Conservation (phyloP, 2,329 filamentous ascomycete species). For the Epichloe bromicola region DNA sequence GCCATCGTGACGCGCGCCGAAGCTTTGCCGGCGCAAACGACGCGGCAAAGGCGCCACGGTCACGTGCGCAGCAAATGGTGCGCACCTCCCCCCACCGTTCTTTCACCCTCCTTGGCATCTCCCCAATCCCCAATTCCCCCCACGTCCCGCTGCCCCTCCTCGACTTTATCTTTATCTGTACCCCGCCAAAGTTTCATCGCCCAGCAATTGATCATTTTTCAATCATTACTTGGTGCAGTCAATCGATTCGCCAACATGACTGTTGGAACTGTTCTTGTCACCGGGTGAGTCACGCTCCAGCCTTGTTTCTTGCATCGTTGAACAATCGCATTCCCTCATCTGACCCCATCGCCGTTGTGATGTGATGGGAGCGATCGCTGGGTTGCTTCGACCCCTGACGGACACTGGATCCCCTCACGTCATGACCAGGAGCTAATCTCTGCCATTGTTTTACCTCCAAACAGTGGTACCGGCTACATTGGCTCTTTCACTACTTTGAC, state of each 20-base stretch:
- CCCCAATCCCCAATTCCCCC: neutral
- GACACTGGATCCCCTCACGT: neutral
- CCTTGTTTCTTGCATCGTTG: neutral
- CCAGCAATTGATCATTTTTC: slow-evolving; percentile 7
- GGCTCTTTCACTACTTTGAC: slow-evolving; percentile 91
- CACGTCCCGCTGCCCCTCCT: slow-evolving; percentile 1
- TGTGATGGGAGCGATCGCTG: neutral
- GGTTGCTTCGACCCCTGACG: neutral
- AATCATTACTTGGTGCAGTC: neutral
- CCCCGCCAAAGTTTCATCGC: slow-evolving; percentile 8
- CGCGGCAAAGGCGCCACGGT: neutral
- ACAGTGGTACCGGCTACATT: slow-evolving; percentile 95
- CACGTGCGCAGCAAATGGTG: neutral
- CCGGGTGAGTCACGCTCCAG: slow-evolving; percentile 51
- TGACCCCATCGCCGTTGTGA: neutral
- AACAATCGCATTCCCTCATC: neutral
- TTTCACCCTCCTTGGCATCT: neutral
- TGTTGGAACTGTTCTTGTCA: slow-evolving; percentile 79
- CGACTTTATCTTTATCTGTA: slow-evolving; percentile 1
- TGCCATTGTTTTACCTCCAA: slow-evolving; percentile 5
- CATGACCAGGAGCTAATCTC: slow-evolving; percentile 9
- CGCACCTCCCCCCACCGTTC: no score
- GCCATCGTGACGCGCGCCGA: slow-evolving; percentile 20
- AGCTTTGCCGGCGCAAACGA: slow-evolving; percentile 22
- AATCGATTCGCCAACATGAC: slow-evolving; percentile 41